Conservation (phyloP, 306 rosid species). For the Prunus fruticosa region DNA sequence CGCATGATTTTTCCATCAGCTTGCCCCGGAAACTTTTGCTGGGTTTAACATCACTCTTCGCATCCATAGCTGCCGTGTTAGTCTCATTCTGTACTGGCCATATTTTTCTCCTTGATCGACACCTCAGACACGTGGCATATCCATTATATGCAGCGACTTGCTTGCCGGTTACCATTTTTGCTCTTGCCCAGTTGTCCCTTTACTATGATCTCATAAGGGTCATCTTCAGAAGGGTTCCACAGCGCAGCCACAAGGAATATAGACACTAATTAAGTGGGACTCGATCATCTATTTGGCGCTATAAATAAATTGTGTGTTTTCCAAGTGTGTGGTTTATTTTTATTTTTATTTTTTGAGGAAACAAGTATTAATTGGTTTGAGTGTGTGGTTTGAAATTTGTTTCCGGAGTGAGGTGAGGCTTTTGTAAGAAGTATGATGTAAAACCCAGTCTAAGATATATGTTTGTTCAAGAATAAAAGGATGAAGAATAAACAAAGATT, state of each 20-base stretch:
- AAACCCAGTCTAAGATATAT: too few species aligned
- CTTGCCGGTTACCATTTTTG: constrained; percentile 39
- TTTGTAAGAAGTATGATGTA: too few species aligned
- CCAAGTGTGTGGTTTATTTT: too few species aligned
- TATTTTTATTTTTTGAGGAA: too few species aligned
- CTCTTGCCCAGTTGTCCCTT: constrained; percentile 39
- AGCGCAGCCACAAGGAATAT: constrained; percentile 25
- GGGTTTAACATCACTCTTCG: constrained; percentile 42
- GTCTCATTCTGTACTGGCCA: constrained; percentile 44
- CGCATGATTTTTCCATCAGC: constrained; percentile 28
- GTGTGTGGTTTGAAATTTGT: too few species aligned
- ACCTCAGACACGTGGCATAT: constrained; percentile 22
- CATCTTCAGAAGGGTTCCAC: constrained; percentile 34
- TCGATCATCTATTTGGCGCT: too few species aligned
- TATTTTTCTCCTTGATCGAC: constrained; percentile 27
- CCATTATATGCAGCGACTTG: constrained; percentile 42
- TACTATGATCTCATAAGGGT: constrained; percentile 49
- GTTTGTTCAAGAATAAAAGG: too few species aligned
- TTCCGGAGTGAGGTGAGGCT: too few species aligned
- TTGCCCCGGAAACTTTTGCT: constrained; percentile 39
- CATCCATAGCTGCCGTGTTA: constrained; percentile 42
- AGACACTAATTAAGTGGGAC: too few species aligned
- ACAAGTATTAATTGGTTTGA: too few species aligned
- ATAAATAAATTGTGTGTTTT: too few species aligned
- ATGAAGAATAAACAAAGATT: too few species aligned